These are phyloP conservation scores for Lomentospora prolificans DNA, from an alignment of 2,329 filamentous ascomycete genomes.

Conservation along the genomic window DNA sequence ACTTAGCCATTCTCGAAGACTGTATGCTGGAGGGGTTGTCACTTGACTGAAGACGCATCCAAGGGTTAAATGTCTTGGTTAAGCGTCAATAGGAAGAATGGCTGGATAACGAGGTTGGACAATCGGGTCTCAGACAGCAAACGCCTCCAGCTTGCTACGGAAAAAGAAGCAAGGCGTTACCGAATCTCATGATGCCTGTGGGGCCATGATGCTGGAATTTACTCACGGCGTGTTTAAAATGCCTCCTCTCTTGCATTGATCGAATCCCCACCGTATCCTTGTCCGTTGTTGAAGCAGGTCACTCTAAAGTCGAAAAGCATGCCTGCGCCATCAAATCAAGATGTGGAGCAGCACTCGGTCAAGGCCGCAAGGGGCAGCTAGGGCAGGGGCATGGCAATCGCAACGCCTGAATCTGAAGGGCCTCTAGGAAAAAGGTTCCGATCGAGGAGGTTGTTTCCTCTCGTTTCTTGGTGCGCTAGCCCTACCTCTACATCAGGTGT, in stretches of 20 bases:
- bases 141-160: neutral
- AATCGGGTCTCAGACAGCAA: neutral
- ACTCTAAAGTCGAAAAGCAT: neutral
- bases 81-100: too few relatives aligned
- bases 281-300: neutral
- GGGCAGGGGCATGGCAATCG: neutral
- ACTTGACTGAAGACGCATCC: neutral
- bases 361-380: neutral
- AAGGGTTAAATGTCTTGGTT: too few relatives aligned
- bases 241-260: neutral
- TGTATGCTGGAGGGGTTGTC: too few relatives aligned
- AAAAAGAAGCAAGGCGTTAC: neutral
- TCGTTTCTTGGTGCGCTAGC: neutral
- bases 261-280: neutral
- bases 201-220: neutral
- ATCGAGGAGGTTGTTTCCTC: neutral
- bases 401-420: slow-evolving; percentile 1
- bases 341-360: neutral
- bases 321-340: too few relatives aligned
- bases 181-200: neutral
- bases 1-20: too few relatives aligned
- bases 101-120: neutral
- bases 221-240: neutral
- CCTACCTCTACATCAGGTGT: neutral
- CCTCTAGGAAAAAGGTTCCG: neutral